Conservation (phyloP, 2,329 filamentous ascomycete species). For the Metarhizium album region DNA sequence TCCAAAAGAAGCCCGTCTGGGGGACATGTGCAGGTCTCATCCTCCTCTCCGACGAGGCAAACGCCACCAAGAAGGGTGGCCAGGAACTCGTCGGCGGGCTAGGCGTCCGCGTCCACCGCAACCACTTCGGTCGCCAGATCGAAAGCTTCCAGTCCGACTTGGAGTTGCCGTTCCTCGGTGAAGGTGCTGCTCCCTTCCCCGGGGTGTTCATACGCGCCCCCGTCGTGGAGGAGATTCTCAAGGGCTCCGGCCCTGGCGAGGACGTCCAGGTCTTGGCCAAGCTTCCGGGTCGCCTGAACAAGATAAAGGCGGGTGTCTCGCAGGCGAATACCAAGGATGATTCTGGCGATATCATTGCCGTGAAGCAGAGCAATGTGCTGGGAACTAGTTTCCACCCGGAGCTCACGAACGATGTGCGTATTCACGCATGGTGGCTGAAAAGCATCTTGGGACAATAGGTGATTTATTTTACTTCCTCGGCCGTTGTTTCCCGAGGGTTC, state of each 20-base stretch:
- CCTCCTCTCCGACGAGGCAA: constrained; percentile 76
- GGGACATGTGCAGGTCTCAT: constrained; percentile 95
- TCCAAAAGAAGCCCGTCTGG: constrained; percentile 75
- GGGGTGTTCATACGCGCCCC: constrained; percentile 92
- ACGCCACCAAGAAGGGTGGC: constrained; percentile 78
- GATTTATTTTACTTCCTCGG: neutral
- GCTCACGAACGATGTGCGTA: constrained; percentile 74
- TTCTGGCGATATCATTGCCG: constrained; percentile 72
- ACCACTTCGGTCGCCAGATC: constrained; percentile 88
- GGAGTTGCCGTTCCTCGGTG: constrained; percentile 57
- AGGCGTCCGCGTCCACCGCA: constrained; percentile 81
- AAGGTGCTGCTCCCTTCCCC: constrained; percentile 41
- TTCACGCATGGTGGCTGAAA: constrained; percentile 85
- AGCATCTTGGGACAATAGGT: constrained; percentile 39
- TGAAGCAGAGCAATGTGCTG: constrained; percentile 82
- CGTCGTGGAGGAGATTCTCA: constrained; percentile 73
- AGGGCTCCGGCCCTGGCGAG: constrained; percentile 19
- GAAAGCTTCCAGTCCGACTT: constrained; percentile 80
- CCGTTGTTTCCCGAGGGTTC: too few relatives aligned
- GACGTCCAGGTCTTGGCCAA: constrained; percentile 41
- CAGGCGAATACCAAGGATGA: constrained; percentile 28
- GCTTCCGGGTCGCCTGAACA: constrained; percentile 30
- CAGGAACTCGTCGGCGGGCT: constrained; percentile 91
- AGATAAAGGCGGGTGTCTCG: constrained; percentile 26
- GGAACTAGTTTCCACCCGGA: constrained; percentile 96